A percentile compares a stretch with the other conserved stretches of the same genome.
phyloP scores from a whole-genome alignment of 2,329 filamentous ascomycete species.

The Alternaria angustiovoidea region DNA sequence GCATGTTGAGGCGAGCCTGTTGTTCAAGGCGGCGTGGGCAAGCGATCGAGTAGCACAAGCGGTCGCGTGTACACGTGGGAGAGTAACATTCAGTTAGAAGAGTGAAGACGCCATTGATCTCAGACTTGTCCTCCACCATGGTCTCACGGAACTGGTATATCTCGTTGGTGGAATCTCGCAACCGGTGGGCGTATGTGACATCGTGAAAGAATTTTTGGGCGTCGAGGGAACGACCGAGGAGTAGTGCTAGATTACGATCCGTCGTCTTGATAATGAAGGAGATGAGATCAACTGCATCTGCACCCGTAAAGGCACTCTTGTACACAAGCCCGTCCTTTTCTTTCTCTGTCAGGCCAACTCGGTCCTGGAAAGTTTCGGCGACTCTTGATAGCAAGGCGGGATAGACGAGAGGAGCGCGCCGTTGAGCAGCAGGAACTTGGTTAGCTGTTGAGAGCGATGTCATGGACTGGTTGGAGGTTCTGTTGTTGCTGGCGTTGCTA shows the following conservation, averaged over 20 bases:
- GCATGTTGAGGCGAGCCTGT: constrained; percentile 91
- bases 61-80: constrained; percentile 93
- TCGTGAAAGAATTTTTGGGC: constrained; percentile 99
- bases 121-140: constrained; percentile 82
- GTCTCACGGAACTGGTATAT: constrained; percentile 98
- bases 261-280: constrained; percentile 97
- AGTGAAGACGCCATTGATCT: constrained; percentile 96
- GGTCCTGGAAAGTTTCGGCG: constrained; percentile 88
- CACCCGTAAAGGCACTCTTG: constrained; percentile 95
- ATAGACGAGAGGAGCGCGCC: constrained; percentile 84
- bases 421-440: constrained; percentile 60
- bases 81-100: constrained; percentile 97
- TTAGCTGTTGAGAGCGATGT: constrained; percentile 33
- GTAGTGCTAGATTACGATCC: constrained; percentile 89
- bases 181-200: constrained; percentile 94
- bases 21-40: constrained; percentile 94
- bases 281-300: constrained; percentile 93
- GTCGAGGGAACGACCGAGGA: constrained; percentile 90
- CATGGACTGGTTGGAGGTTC: constrained; percentile 55
- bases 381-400: constrained; percentile 93
- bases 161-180: constrained; percentile 92
- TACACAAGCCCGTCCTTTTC: constrained; percentile 98
- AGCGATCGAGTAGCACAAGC: constrained; percentile 96
- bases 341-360: constrained; percentile 84
- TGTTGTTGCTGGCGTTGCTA: constrained; percentile 43